phyloP scores from a whole-genome alignment of 495 filamentous ascomycete genomes.

The Chaetomium cochliodes region DNA sequence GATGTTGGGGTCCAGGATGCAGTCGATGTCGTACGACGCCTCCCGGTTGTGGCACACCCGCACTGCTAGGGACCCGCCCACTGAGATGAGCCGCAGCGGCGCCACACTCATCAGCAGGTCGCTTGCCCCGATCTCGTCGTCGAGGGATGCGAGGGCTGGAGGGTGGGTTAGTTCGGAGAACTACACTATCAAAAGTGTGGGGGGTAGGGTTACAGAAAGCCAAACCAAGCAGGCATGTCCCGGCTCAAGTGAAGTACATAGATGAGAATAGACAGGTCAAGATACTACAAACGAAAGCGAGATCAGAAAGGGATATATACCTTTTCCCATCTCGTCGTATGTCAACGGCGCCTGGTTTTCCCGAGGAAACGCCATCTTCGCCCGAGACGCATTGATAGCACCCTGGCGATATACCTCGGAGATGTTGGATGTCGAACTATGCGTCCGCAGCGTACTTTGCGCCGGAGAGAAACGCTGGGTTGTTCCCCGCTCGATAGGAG shows the following conservation, averaged over 20 bases:
- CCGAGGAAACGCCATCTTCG: not conserved
- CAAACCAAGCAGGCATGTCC: too few species aligned
- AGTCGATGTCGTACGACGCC: slow-evolving; percentile 8
- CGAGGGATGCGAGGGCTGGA: not conserved
- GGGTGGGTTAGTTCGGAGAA: not conserved
- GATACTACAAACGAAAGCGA: too few species aligned
- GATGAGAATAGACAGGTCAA: not conserved
- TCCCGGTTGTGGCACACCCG: slow-evolving; percentile 3
- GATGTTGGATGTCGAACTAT: not conserved
- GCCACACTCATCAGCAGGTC: slow-evolving; percentile 15
- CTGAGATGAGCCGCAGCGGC: slow-evolving; percentile 3
- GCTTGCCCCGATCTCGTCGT: not conserved
- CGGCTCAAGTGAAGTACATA: too few species aligned
- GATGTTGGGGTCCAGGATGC: slow-evolving; percentile 15
- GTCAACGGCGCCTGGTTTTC: not conserved
- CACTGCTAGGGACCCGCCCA: not conserved
- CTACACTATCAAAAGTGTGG: not conserved
- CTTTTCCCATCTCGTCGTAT: slow-evolving; percentile 10
- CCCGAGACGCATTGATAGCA: not conserved
- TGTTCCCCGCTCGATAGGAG: not conserved
- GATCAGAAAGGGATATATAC: not conserved
- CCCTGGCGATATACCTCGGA: not conserved
- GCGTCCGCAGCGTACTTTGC: not conserved
- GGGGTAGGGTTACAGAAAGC: not conserved
- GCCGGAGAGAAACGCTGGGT: too few species aligned